Conservation (phyloP, 2,329 filamentous ascomycete species). For the Rutstroemia sp. region DNA sequence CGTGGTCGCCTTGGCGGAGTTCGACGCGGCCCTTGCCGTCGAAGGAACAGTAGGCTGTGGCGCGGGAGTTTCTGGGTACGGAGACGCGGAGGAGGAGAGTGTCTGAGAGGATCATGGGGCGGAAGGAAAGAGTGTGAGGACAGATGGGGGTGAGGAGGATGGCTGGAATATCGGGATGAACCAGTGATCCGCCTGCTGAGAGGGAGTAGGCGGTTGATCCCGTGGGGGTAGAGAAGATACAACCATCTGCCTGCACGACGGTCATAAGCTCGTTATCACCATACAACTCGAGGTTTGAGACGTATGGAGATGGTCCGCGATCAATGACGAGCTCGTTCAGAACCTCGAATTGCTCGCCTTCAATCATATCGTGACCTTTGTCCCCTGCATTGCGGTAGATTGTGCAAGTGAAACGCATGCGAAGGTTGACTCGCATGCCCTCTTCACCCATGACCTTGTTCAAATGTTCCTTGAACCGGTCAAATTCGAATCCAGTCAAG, state of each 20-base stretch:
- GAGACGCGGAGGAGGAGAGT: conserved; percentile 86
- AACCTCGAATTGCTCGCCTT: conserved; percentile 94
- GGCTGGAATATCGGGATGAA: conserved; percentile 93
- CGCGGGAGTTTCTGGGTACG: conserved; percentile 76
- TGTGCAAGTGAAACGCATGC: conserved; percentile 98
- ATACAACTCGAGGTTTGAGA: conserved; percentile 93
- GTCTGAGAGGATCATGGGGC: conserved; percentile 95
- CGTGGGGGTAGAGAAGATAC: conserved; percentile 95
- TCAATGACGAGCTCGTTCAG: conserved; percentile 98
- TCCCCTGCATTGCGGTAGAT: conserved; percentile 71
- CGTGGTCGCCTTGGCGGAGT: conserved; percentile 85
- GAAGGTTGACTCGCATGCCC: conserved; percentile 94
- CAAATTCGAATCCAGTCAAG: conserved; percentile 80
- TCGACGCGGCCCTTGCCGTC: conserved; percentile 96
- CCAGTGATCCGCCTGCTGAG: conserved; percentile 88
- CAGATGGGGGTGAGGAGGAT: conserved; percentile 97
- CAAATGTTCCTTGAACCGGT: conserved; percentile 79
- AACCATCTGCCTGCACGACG: conserved; percentile 92
- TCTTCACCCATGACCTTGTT: conserved; percentile 86
- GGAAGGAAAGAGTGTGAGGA: conserved; percentile 92
- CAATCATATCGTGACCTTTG: conserved; percentile 59
- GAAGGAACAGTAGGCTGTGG: conserved; percentile 93
- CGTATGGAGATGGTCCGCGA: conserved; percentile 90
- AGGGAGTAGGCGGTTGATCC: conserved; percentile 93
- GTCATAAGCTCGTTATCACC: conserved; percentile 93